Percentiles rank a stretch among this genome's conserved stretches.
Conservation (phyloP, 805 yeast species). For the Metschnikowia proteae region DNA sequence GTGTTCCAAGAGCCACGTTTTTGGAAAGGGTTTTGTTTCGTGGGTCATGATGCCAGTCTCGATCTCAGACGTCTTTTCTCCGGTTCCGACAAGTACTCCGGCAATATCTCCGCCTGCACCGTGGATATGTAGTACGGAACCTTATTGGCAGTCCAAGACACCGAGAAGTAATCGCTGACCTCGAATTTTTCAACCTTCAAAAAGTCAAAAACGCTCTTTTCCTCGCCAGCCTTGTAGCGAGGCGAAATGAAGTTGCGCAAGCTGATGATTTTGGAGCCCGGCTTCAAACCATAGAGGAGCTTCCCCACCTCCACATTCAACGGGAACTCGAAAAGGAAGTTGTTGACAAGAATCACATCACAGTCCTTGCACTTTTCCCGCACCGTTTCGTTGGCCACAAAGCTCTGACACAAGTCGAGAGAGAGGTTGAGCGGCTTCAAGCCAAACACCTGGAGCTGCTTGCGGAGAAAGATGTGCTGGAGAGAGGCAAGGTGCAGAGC, state of each 20-base stretch:
- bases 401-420: conserved; percentile 65
- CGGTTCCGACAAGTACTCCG: conserved; percentile 26
- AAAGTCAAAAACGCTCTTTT: conserved; percentile 56
- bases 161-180: conserved; percentile 65
- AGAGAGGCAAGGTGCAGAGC: conserved; percentile 65
- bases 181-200: conserved; percentile 57
- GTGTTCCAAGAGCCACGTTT: background rate
- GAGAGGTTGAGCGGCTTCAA: conserved; percentile 52
- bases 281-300: conserved; percentile 57
- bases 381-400: conserved; percentile 62
- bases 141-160: conserved; percentile 88
- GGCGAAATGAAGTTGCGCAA: conserved; percentile 76
- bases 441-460: conserved; percentile 62
- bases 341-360: conserved; percentile 75
- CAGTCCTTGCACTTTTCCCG: conserved; percentile 51
- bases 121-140: conserved; percentile 76
- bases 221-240: conserved; percentile 60
- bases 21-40: too few relatives aligned
- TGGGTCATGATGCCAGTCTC: background rate
- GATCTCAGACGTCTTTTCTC: background rate
- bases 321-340: conserved; percentile 76
- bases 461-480: conserved; percentile 57
- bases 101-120: conserved; percentile 42
- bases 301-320: conserved; percentile 66
- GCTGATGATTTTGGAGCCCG: conserved; percentile 77